Evolutionary conservation across 495 filamentous ascomycete genomes (phyloP).

Genomic region (Neurospora sp.): DNA sequence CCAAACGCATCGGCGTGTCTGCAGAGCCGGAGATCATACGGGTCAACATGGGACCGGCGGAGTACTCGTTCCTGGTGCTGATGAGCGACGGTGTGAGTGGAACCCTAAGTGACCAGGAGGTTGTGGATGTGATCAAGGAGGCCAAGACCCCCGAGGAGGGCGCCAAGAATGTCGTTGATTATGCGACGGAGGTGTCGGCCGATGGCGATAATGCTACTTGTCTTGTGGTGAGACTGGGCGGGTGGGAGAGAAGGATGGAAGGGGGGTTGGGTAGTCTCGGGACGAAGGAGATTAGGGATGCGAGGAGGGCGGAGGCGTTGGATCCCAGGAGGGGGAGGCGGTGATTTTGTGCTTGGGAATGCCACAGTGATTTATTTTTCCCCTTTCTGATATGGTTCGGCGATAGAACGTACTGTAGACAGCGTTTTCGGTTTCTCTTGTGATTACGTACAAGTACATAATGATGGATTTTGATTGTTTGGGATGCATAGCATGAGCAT

Average conservation of each 20-base stretch:
- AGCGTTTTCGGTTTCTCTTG: not conserved
- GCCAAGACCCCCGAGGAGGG: constrained; percentile 81
- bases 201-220: constrained; percentile 96
- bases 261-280: constrained; percentile 83
- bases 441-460: not conserved
- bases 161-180: constrained; percentile 65
- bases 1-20: constrained; percentile 84
- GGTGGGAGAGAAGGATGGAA: constrained; percentile 86
- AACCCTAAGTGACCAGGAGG: constrained; percentile 77
- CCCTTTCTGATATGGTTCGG: not conserved
- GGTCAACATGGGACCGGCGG: constrained; percentile 63
- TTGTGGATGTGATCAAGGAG: constrained; percentile 93
- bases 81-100: constrained; percentile 82
- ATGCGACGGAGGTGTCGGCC: constrained; percentile 71
- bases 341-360: constrained; percentile 1
- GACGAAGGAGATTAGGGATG: constrained; percentile 82
- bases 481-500: not conserved
- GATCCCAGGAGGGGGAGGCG: constrained; percentile 65
- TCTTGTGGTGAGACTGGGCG: constrained; percentile 79
- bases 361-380: not conserved
- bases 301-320: constrained; percentile 69
- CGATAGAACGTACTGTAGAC: not conserved
- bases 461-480: not conserved
- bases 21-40: constrained; percentile 82
- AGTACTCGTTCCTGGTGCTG: constrained; percentile 82